Base-by-base conservation (phyloP, 345 rosid species). In the Eucalyptus erythrocorys region DNA sequence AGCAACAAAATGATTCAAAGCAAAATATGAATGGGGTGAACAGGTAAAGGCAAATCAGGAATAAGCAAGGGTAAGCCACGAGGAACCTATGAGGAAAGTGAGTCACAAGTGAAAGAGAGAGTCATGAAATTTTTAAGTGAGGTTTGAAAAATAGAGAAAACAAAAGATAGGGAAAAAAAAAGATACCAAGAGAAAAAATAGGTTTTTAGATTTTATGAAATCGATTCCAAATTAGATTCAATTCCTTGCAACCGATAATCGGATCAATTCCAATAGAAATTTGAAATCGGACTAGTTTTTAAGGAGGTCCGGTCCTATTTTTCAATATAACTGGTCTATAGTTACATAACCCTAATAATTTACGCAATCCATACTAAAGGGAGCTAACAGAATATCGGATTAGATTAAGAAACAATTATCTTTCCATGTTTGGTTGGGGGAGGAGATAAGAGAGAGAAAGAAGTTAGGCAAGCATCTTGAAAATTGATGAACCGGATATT, bases 311-410 rank as follows among this genome's bases (percentile, higher is more conserved):
- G 13, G 6, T 55, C 30, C 30, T 1, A 24, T 55, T 55, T 55
- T 55, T 22, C 0, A 8, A 24, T 24, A 55, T 10, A 55, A 55
- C 3, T 10, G 0, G 30, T 24, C 0, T 22, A 13, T 22, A 13
- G 30, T 55, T 55, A 9, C 61, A 2, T 24, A 10, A 0, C 61
- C 1, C 30, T 55, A 55, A 22, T 24, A 24, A 24, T 55, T 22
- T 55, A 55, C 6, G 1, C 6, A 55, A 24, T 64, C 34, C 37
- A 15, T 64, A n/a, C 0, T n/a, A 13, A 1, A n/a, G 37, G 40
- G 37, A n/a, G 19, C 3, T n/a, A 7, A n/a, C 16, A 34, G 14
- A 64, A 64, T n/a, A n/a, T 59, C 68, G 3, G 9, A n/a, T 7
- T 14, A 4, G 19, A n/a, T 8, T n/a, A 4, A n/a, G 10, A 40